Evolutionary conservation across 2,329 filamentous ascomycete species (phyloP).

Genomic region (Chrysoporthe austroafricana): DNA sequence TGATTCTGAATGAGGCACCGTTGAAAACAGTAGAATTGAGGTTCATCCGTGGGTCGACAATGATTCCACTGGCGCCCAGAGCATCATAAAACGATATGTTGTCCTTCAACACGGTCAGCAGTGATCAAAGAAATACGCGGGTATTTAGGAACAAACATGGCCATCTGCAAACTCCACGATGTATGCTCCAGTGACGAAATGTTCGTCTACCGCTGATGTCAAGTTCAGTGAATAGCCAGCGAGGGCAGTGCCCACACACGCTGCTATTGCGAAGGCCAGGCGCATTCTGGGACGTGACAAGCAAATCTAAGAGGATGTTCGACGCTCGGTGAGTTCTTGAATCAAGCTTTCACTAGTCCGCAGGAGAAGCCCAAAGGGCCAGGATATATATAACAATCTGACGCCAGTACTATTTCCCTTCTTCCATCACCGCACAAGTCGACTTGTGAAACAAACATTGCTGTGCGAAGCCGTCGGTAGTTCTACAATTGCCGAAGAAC

Average conservation of each 20-base stretch:
- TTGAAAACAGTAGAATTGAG: conserved; percentile 32
- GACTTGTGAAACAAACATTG: not conserved
- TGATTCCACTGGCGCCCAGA: conserved; percentile 27
- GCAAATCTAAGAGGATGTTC: no score
- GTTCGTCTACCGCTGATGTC: not conserved
- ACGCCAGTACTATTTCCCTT: not conserved
- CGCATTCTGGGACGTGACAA: conserved; percentile 13
- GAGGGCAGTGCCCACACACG: conserved; percentile 11
- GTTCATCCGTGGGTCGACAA: conserved; percentile 29
- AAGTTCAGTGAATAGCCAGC: not conserved
- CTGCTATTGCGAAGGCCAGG: not conserved
- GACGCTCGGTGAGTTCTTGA: not conserved
- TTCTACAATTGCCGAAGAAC: not conserved
- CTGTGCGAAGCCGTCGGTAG: not conserved
- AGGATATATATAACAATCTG: not conserved
- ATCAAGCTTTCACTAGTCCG: not conserved
- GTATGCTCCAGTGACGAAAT: conserved; percentile 23
- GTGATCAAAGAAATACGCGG: not conserved
- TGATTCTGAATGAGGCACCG: conserved; percentile 32
- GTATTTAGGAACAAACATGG: conserved; percentile 16
- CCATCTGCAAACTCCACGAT: conserved; percentile 34
- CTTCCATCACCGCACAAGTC: not conserved
- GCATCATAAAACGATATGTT: conserved; percentile 29
- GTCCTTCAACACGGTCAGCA: conserved; percentile 20
- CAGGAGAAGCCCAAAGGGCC: not conserved